Percentiles rank a stretch among this genome's conserved stretches.
These are phyloP conservation scores for Papilionanthe hybrid DNA, from an alignment of 116 monocot genomes.

Conservation along the genomic window DNA sequence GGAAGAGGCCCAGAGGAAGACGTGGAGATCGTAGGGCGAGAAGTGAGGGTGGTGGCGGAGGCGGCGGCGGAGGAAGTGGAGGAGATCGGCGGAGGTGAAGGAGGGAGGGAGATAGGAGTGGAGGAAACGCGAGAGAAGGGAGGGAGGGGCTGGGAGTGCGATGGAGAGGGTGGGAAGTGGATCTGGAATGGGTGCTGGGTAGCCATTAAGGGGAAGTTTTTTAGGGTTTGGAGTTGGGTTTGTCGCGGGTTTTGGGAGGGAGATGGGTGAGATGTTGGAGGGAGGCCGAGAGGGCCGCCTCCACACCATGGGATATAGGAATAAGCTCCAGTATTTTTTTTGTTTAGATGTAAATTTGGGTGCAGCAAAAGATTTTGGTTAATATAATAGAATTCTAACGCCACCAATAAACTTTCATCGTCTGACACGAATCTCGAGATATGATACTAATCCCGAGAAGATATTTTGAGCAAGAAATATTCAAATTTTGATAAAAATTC, in stretches of 20 bases:
- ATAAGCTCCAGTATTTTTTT: background rate
- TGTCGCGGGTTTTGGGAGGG: background rate
- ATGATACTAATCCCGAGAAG: no score
- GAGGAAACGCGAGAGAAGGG: slow-evolving; percentile 32
- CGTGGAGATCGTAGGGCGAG: slow-evolving; percentile 48
- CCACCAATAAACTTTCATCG: no score
- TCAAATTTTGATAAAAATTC: no score
- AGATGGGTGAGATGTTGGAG: background rate
- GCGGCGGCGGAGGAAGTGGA: slow-evolving; percentile 39
- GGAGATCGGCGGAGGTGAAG: slow-evolving; percentile 30
- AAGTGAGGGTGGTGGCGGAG: slow-evolving; percentile 58
- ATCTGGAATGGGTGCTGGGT: background rate
- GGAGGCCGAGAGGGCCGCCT: background rate
- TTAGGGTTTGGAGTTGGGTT: background rate
- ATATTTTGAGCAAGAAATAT: no score
- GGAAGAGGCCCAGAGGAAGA: slow-evolving; percentile 57
- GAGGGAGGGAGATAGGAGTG: slow-evolving; percentile 18
- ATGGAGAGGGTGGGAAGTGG: slow-evolving; percentile 11
- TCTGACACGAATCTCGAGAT: no score
- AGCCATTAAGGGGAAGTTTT: background rate
- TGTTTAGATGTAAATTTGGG: no score
- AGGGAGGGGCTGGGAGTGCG: slow-evolving; percentile 17
- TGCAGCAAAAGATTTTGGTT: no score
- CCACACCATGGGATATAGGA: background rate
- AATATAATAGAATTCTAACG: no score